phyloP scores from a whole-genome alignment of 2,329 filamentous ascomycete species.

The Ophiostoma ips region DNA sequence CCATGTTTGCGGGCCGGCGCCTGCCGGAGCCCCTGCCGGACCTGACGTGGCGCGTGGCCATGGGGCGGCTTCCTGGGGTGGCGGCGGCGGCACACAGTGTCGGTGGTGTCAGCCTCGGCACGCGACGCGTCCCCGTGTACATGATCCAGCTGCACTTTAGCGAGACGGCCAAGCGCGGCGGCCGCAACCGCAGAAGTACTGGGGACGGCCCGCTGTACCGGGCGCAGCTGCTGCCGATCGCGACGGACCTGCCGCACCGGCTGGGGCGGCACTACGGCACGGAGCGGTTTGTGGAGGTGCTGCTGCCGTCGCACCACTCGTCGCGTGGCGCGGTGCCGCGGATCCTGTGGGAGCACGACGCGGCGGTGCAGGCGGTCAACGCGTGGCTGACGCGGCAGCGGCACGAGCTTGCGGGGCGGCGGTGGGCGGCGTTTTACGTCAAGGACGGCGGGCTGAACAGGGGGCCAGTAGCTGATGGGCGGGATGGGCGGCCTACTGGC shows the following conservation, averaged over 20 bases:
- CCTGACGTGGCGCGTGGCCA: slow-evolving; percentile 21
- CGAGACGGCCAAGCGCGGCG: not conserved
- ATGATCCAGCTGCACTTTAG: slow-evolving; percentile 28
- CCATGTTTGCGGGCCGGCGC: slow-evolving; percentile 27
- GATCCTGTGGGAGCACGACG: slow-evolving; percentile 20
- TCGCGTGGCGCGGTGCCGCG: slow-evolving; percentile 15
- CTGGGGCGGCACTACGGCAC: slow-evolving; percentile 40
- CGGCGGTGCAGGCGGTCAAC: slow-evolving; percentile 22
- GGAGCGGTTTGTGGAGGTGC: slow-evolving; percentile 44
- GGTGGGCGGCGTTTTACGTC: slow-evolving; percentile 34
- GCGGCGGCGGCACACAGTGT: too few relatives aligned
- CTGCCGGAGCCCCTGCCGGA: slow-evolving; percentile 29
- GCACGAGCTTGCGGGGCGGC: slow-evolving; percentile 32
- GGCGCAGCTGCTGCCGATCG: slow-evolving; percentile 34
- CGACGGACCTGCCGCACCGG: slow-evolving; percentile 35
- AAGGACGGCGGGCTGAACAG: slow-evolving; percentile 26
- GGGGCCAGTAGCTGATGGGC: slow-evolving; percentile 17
- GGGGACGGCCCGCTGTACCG: slow-evolving; percentile 29
- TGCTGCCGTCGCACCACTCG: slow-evolving; percentile 30
- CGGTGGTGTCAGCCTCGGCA: slow-evolving; percentile 14
- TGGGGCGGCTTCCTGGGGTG: slow-evolving; percentile 14
- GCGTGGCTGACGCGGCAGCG: slow-evolving; percentile 25
- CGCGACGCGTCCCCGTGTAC: slow-evolving; percentile 28
- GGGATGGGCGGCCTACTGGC: too few relatives aligned
- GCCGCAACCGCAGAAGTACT: too few relatives aligned